These are phyloP conservation scores for Neofusicoccum ribis DNA, from an alignment of 2,329 filamentous ascomycete species.

Conservation along the genomic window DNA sequence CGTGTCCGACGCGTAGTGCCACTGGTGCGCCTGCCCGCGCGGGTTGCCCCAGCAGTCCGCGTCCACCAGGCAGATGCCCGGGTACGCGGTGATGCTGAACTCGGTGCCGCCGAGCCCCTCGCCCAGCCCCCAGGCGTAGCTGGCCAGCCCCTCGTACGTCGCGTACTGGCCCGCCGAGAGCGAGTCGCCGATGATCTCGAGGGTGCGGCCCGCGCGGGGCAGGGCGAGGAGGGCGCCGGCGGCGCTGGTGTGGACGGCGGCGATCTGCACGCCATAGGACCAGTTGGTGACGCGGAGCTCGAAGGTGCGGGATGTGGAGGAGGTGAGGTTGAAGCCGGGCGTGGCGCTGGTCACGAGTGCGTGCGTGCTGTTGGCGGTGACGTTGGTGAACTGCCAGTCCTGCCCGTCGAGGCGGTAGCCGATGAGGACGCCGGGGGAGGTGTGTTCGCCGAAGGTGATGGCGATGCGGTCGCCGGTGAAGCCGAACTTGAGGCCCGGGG, in stretches of 20 bases:
- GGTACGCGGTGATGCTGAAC: constrained; percentile 59
- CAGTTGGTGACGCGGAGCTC: constrained; percentile 63
- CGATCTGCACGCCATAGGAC: constrained; percentile 60
- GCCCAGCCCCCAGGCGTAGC: constrained; percentile 57
- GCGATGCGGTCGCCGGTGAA: constrained; percentile 57
- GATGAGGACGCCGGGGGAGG: constrained; percentile 52
- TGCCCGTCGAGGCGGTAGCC: constrained; percentile 60
- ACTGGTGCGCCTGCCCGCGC: constrained; percentile 52
- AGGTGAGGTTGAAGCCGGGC: constrained; percentile 46
- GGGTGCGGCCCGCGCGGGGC: constrained; percentile 36
- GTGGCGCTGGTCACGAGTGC: constrained; percentile 53
- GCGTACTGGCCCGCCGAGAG: constrained; percentile 58
- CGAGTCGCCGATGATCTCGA: constrained; percentile 50
- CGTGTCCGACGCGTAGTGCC: constrained; percentile 59
- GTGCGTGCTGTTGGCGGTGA: constrained; percentile 58
- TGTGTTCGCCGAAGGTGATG: constrained; percentile 56
- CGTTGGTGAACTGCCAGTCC: constrained; percentile 63
- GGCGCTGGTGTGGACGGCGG: constrained; percentile 53
- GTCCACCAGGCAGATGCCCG: constrained; percentile 59
- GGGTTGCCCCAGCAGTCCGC: constrained; percentile 55
- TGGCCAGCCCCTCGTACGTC: constrained; percentile 59
- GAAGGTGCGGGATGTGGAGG: constrained; percentile 50
- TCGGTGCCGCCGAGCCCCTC: constrained; percentile 61
- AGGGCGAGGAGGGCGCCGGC: constrained; percentile 49
- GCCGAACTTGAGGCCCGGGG: constrained; percentile 56